These are phyloP conservation scores for Hortaea sp. DNA, from an alignment of 2,329 filamentous ascomycete genomes.

Conservation along the genomic window DNA sequence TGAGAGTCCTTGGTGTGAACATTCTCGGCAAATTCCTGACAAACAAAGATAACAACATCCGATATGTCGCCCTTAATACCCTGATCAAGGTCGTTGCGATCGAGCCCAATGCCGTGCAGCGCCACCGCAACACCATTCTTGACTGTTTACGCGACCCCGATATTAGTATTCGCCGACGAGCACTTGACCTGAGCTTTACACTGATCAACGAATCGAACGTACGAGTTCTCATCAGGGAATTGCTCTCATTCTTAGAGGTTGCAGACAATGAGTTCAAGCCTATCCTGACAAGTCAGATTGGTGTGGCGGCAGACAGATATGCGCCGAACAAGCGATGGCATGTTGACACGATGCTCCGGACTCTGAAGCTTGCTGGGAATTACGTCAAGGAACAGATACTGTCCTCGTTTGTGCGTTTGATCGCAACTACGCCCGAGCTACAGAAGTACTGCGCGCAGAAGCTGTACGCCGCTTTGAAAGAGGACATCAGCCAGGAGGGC, in stretches of 20 bases:
- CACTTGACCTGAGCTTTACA: constrained; percentile 95
- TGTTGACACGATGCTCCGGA: constrained; percentile 91
- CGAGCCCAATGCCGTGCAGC: constrained; percentile 92
- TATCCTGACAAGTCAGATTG: constrained; percentile 96
- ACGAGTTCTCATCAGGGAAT: constrained; percentile 80
- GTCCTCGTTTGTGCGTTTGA: constrained; percentile 89
- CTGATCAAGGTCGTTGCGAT: constrained; percentile 97
- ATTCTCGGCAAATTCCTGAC: constrained; percentile 96
- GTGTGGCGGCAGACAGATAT: constrained; percentile 90
- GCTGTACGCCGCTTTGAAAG: constrained; percentile 79
- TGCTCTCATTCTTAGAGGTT: constrained; percentile 90
- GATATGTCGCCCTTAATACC: constrained; percentile 95
- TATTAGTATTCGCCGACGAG: constrained; percentile 90
- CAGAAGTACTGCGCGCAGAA: constrained; percentile 97
- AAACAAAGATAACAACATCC: constrained; percentile 99
- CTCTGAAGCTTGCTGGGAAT: constrained; percentile 86
- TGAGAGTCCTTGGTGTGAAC: constrained; percentile 91
- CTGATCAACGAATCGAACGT: constrained; percentile 96
- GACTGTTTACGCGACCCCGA: constrained; percentile 94
- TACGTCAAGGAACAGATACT: constrained; percentile 97
- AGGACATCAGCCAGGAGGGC: constrained; percentile 95
- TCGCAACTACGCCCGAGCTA: constrained; percentile 86
- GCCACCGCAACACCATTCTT: constrained; percentile 93
- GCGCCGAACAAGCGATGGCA: constrained; percentile 98
- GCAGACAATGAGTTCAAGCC: constrained; percentile 98